A percentile compares a stretch with the other conserved stretches of the same genome.
These are phyloP conservation scores for Evernia prunastri DNA, from an alignment of 495 filamentous ascomycete genomes.

Conservation along the genomic window DNA sequence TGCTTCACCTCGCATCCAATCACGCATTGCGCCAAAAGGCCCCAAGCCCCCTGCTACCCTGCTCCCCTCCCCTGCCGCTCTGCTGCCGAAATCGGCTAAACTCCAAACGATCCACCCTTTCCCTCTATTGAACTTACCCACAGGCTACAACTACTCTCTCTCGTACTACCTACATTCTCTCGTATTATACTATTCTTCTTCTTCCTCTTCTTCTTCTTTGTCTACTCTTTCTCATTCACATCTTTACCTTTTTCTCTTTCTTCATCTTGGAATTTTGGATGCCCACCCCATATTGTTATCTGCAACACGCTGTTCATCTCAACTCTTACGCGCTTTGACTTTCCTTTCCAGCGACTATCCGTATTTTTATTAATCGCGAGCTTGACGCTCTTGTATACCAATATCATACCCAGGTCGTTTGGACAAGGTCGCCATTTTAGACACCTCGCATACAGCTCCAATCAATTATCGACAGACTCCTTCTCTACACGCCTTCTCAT, in stretches of 20 bases:
- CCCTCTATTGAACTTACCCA: background rate
- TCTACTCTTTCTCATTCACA: background rate
- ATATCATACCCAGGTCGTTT: background rate
- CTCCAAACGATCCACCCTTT: background rate
- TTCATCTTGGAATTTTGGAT: background rate
- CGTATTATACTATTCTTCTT: too few species aligned
- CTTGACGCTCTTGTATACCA: background rate
- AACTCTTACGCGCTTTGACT: background rate
- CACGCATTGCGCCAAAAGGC: background rate
- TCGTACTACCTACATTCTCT: background rate
- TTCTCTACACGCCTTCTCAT: background rate
- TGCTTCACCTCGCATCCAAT: background rate
- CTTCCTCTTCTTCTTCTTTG: background rate
- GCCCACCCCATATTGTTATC: background rate
- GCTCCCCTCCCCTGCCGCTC: slow-evolving; percentile 1
- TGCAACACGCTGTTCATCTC: background rate
- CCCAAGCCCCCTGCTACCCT: background rate
- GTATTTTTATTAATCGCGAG: background rate
- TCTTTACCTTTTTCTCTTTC: background rate
- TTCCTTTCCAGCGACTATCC: background rate
- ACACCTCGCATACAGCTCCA: background rate
- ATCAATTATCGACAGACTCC: background rate
- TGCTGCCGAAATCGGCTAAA: slow-evolving; percentile 3
- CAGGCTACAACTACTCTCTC: background rate
- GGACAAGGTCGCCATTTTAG: background rate